Evolutionary conservation across 805 yeast species (phyloP).

Genomic region (Lachancea sp.): DNA sequence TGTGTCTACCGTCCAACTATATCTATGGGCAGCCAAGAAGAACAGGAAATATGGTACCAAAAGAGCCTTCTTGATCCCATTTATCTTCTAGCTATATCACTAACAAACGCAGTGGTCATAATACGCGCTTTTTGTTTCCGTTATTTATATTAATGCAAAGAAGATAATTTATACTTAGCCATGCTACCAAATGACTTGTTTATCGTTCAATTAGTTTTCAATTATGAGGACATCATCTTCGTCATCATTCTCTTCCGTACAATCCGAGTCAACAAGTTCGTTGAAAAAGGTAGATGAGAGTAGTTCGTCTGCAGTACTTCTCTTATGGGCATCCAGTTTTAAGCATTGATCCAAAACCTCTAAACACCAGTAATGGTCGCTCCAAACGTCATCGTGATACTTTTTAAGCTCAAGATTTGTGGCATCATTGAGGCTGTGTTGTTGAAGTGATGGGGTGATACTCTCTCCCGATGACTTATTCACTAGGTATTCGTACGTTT

Average conservation of each 20-base stretch:
- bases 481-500: conserved; percentile 45
- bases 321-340: conserved; percentile 48
- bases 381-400: conserved; percentile 32
- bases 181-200: conserved; percentile 4
- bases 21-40: conserved; percentile 84
- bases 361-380: conserved; percentile 39
- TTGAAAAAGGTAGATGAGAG: conserved; percentile 55
- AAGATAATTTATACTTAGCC: conserved; percentile 3
- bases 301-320: conserved; percentile 54
- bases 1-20: conserved; percentile 80
- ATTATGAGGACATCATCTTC: conserved; percentile 21
- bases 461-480: conserved; percentile 30
- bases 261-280: conserved; percentile 31
- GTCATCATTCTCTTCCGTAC: conserved; percentile 17
- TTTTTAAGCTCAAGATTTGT: conserved; percentile 21
- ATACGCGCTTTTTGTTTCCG: too few species aligned
- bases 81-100: conserved; percentile 39
- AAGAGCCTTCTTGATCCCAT: conserved; percentile 79
- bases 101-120: neutral
- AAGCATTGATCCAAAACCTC: conserved; percentile 53
- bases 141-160: conserved; percentile 1
- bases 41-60: conserved; percentile 73
- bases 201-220: conserved; percentile 2
- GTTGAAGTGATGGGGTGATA: conserved; percentile 19
- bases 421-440: conserved; percentile 9